phyloP scores from a whole-genome alignment of 2,329 filamentous ascomycete genomes.

The Byssochlamys sp. region DNA sequence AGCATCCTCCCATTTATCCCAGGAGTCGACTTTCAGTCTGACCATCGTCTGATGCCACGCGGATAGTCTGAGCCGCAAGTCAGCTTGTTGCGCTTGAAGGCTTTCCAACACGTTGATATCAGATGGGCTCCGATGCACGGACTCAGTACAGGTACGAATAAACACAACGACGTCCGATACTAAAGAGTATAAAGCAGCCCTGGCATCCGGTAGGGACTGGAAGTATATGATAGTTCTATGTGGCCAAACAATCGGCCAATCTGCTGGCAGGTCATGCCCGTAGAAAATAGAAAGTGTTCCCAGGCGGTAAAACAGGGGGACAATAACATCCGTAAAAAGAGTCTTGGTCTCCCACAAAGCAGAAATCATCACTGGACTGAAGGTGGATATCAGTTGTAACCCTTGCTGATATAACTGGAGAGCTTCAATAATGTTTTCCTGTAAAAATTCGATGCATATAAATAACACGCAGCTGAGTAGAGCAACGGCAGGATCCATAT shows the following conservation, averaged over 20 bases:
- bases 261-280: background rate
- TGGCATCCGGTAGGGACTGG: background rate
- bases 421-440: background rate
- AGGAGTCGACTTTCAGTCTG: background rate
- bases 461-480: background rate
- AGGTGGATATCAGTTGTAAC: background rate
- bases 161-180: background rate
- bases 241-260: background rate
- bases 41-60: background rate
- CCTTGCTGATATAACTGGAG: background rate
- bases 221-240: background rate
- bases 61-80: background rate
- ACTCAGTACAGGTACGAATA: background rate
- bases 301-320: background rate
- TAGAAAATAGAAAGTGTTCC: background rate
- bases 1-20: background rate
- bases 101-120: background rate
- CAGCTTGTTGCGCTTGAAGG: background rate
- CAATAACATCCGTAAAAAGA: background rate
- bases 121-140: background rate
- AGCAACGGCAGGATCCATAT: background rate
- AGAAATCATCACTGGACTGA: background rate
- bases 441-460: background rate
- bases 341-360: background rate
- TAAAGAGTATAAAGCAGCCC: background rate